phyloP scores from a whole-genome alignment of 2,329 filamentous ascomycete species.

The Zarea fungicola region DNA sequence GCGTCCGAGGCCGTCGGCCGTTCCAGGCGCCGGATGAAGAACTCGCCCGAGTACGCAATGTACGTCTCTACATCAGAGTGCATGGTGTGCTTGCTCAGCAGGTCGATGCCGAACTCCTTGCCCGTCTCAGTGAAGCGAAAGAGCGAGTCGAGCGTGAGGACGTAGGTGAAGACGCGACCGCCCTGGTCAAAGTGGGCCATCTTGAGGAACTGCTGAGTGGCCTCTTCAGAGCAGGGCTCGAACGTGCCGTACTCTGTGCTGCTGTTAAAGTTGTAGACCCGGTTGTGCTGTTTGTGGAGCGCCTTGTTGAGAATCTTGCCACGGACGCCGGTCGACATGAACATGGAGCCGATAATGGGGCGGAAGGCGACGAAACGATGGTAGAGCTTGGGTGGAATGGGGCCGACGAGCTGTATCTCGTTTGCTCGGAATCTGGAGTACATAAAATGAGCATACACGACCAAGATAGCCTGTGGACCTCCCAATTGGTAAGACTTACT shows the following conservation, averaged over 20 bases:
- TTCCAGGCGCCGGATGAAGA: conserved; percentile 71
- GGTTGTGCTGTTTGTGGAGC: conserved; percentile 82
- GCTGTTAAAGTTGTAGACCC: conserved; percentile 83
- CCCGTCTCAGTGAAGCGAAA: conserved; percentile 93
- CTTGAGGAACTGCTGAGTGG: conserved; percentile 75
- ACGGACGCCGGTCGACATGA: conserved; percentile 68
- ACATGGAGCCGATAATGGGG: conserved; percentile 86
- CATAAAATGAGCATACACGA: neutral
- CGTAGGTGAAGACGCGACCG: conserved; percentile 84
- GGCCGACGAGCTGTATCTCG: conserved; percentile 81
- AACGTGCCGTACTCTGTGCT: conserved; percentile 69
- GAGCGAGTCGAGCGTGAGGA: conserved; percentile 79
- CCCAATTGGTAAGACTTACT: conserved; percentile 44
- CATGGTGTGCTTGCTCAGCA: conserved; percentile 95
- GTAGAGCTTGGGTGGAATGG: conserved; percentile 74
- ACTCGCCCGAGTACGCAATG: conserved; percentile 88
- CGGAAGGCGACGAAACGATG: conserved; percentile 92
- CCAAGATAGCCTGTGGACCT: neutral
- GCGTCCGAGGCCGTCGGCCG: conserved; percentile 41
- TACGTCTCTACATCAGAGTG: conserved; percentile 89
- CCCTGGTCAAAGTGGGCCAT: conserved; percentile 84
- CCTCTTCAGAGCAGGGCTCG: conserved; percentile 59
- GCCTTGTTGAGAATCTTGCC: conserved; percentile 79
- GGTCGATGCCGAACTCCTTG: conserved; percentile 89
- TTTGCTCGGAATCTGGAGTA: conserved; percentile 76